Evolutionary conservation across 257 asterid species (phyloP), one percentile per base, ranked within the genome.

Genomic region (Gentiana dahurica): DNA sequence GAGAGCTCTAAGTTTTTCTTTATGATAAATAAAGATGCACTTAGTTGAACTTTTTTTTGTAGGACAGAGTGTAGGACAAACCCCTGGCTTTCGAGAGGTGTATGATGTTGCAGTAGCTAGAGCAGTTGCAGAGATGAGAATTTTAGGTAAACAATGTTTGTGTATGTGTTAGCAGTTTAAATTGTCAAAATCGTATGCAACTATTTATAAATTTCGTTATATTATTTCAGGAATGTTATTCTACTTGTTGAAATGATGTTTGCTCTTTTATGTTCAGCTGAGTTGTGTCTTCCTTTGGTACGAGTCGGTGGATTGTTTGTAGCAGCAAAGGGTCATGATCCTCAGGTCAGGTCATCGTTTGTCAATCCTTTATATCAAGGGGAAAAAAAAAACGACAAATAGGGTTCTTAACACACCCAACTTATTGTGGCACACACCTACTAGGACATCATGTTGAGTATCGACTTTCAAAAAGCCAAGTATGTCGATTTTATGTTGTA

Each of bases 41-140:
- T 38, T 2, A 41, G 6, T 41, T 41, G 1, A 5, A 5, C 9
- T 41, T 41, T 5, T 65, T 70, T 73, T 62, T 53, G 38, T 76
- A 62, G 77, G 69, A 62, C 94, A 90, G 98, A 76, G 65, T 69
- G 44, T 71, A 60, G 96, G 96, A 12, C 95, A 90, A 43, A 71
- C 76, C 34, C 74, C 65, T 55, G 77, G 69, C 65, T 77, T 75
- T 73, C 79, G 98, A 77, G 96, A 80, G 91, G 66, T 68, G 33
- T 87, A 81, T 78, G 96, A 90, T 62, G 66, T 90, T 71, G 87
- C 95, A 54, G 89, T 87, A 56, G 98, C 96, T 59, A 77, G 95
- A 82, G 98, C 98, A 64, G 98, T 90, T 63, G 96, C 95, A 54
- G 98, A 90, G 66, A 84, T 87, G 98, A 82, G 95, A 78, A 63